Conservation (phyloP, 805 yeast genomes). For the Cyberlindnera petersonii region DNA sequence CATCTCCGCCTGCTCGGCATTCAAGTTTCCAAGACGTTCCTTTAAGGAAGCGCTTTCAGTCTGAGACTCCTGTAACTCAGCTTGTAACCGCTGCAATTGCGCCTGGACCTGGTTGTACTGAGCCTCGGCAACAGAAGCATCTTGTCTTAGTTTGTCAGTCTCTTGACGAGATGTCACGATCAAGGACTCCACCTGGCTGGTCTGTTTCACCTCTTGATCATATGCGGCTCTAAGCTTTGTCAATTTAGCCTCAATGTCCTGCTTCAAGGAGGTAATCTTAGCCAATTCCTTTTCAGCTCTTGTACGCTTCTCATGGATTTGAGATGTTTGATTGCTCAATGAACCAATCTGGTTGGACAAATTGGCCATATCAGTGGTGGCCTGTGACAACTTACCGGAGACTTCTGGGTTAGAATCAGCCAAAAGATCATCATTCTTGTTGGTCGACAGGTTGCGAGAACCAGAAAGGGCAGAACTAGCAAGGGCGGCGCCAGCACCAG, state of each 20-base stretch:
- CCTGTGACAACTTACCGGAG: constrained; percentile 66
- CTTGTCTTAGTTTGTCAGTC: constrained; percentile 64
- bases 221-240: constrained; percentile 62
- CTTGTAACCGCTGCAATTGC: constrained; percentile 57
- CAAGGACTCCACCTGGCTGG: constrained; percentile 63
- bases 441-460: constrained; percentile 7
- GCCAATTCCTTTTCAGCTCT: constrained; percentile 75
- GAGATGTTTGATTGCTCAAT: constrained; percentile 68
- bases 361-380: constrained; percentile 83
- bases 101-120: constrained; percentile 66
- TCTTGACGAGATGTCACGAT: constrained; percentile 60
- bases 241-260: constrained; percentile 71
- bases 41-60: constrained; percentile 60
- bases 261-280: constrained; percentile 61
- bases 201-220: constrained; percentile 74
- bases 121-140: constrained; percentile 74
- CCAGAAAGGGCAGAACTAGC: constrained; percentile 6
- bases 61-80: constrained; percentile 62
- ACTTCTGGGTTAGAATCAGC: constrained; percentile 50
- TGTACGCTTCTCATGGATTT: constrained; percentile 62
- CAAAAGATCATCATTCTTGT: constrained; percentile 42
- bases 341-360: constrained; percentile 81
- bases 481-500: constrained; percentile 8
- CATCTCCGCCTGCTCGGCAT: constrained; percentile 60
- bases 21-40: constrained; percentile 62